These are phyloP conservation scores for Talaromyces sp. DNA, from an alignment of 2,329 filamentous ascomycete species.

Conservation along the genomic window DNA sequence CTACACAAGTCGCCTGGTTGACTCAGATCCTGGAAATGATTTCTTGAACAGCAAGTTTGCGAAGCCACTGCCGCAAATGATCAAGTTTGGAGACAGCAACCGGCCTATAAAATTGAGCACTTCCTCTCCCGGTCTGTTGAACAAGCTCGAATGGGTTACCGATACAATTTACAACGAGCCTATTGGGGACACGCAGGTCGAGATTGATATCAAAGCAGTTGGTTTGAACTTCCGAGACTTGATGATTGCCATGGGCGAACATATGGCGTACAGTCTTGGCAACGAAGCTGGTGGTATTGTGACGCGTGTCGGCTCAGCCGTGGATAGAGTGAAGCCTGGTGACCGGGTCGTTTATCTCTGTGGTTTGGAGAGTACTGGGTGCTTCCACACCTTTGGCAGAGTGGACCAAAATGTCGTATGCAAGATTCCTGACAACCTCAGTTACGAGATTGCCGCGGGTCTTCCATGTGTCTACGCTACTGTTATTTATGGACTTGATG, in stretches of 20 bases:
- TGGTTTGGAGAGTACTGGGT: conserved; percentile 10
- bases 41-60: conserved; percentile 15
- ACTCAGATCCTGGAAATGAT: conserved; percentile 16
- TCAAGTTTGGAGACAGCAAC: conserved; percentile 10
- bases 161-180: conserved; percentile 15
- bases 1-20: conserved; percentile 19
- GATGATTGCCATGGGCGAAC: conserved; percentile 19
- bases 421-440: conserved; percentile 15
- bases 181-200: conserved; percentile 18
- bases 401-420: conserved; percentile 10
- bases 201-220: conserved; percentile 23
- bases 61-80: conserved; percentile 13
- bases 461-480: conserved; percentile 18
- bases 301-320: conserved; percentile 13
- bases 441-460: conserved; percentile 16
- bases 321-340: conserved; percentile 11
- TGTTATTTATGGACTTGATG: conserved; percentile 15
- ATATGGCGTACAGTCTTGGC: conserved; percentile 17
- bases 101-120: conserved; percentile 17
- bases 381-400: conserved; percentile 15
- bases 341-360: conserved; percentile 15
- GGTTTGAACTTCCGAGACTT: conserved; percentile 26
- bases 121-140: conserved; percentile 15
- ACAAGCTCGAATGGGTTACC: conserved; percentile 17
- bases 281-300: conserved; percentile 24